Base-by-base conservation (phyloP, 1,139 yeast species). In the Blastobotrys elegans region DNA sequence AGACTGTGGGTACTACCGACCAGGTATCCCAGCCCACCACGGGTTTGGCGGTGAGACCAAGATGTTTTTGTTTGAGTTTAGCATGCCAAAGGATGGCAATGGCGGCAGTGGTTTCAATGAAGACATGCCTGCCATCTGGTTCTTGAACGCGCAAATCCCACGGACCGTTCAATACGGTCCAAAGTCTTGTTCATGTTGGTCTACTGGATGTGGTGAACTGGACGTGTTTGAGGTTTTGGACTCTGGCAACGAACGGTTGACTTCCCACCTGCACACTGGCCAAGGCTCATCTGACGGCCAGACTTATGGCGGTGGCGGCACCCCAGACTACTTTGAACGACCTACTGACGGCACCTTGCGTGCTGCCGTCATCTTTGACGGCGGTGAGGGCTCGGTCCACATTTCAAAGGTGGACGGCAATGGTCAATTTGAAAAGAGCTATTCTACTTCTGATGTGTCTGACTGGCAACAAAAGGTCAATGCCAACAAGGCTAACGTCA, bases 51-150 rank as follows among this genome's bases (percentile, higher is more conserved):
- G 80, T 45, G 69, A 77, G 48, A 70, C 77, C 63, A 90, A 89
- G 74, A 80, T 90, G 71, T 90, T 90, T 65, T 77, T 86, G 57
- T 87, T 92, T 66, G 96, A 89, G 69, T 90, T 92, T 70, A 71
- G 76, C 61, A 90, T 90, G 97, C 97, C 98, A 46, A 68, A 74
- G 48, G 95, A 85, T 58, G 61, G 71, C 18, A 66, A 64, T 45
- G 53, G 62, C 29, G 48, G 68, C 27, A 58, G 61, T 44, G 66
- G 72, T 37, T 72, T 72, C 55, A 76, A 81, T 63, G 77, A 76
- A 63, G 90, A 90, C 66, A 88, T 89, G 96, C 97, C 97, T 49
- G 97, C 97, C 37, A 81, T 90, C 61, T 90, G 97, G 98, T 73
- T 90, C 63, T 78, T 90, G 65, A 90, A 90, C 64, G 96, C 97